A percentile compares a stretch with the other conserved stretches of the same genome.
phyloP scores from a whole-genome alignment of 2,329 filamentous ascomycete genomes.

The Diaporthe eres region DNA sequence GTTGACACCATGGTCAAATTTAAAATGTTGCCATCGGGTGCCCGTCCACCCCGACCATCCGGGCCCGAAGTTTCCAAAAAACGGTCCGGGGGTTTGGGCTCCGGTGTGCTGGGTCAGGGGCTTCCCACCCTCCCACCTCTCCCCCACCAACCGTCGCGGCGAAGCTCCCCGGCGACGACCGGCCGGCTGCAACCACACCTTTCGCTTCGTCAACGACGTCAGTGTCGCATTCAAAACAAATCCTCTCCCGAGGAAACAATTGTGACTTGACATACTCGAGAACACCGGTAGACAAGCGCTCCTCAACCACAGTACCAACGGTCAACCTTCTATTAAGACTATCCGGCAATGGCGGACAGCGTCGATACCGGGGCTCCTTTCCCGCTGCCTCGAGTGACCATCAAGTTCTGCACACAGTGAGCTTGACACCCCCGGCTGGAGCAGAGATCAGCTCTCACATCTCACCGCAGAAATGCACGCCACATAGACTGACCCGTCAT shows the following conservation, averaged over 20 bases:
- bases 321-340: constrained; percentile 19
- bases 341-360: constrained; percentile 44
- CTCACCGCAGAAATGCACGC: neutral
- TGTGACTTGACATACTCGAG: neutral
- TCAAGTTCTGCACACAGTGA: constrained; percentile 84
- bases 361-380: constrained; percentile 45
- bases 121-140: constrained; percentile 2
- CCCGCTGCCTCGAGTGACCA: constrained; percentile 81
- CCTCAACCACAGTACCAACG: neutral
- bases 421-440: neutral
- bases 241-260: neutral
- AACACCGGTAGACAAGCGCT: neutral
- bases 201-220: neutral
- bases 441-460: too few relatives aligned
- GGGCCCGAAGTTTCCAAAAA: neutral
- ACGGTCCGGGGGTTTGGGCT: neutral
- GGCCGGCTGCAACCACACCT: constrained; percentile 33
- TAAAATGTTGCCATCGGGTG: neutral
- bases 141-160: constrained; percentile 19
- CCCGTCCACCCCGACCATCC: neutral
- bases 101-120: constrained; percentile 27
- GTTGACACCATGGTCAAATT: neutral
- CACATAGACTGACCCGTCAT: neutral
- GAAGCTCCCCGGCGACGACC: neutral
- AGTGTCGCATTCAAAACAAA: neutral